Percentiles rank a stretch among this genome's conserved stretches.
Conservation (phyloP, 306 rosid species). For the Hippophae rhamnoides region DNA sequence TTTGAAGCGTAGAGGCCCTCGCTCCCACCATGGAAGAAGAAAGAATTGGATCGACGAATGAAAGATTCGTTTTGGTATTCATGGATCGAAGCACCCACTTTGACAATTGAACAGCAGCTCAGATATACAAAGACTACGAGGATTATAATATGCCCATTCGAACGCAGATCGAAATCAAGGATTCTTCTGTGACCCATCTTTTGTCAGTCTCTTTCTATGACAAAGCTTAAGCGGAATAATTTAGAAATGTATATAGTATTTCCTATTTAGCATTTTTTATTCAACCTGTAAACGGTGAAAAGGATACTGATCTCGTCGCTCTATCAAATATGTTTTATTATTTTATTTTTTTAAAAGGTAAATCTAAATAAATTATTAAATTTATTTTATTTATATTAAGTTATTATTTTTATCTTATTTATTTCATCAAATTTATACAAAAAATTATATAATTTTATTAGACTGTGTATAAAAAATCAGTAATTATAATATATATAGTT, state of each 20-base stretch:
- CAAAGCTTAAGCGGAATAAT: neutral
- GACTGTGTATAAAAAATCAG: no score
- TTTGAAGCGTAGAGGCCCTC: slow-evolving; percentile 67
- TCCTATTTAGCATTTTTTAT: neutral
- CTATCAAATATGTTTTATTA: no score
- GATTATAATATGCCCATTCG: slow-evolving; percentile 17
- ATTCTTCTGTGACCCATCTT: slow-evolving; percentile 16
- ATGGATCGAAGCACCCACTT: slow-evolving; percentile 65
- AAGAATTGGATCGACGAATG: slow-evolving; percentile 56
- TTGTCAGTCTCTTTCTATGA: slow-evolving; percentile 1
- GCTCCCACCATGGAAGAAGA: slow-evolving; percentile 79
- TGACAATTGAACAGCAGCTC: slow-evolving; percentile 15
- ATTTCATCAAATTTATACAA: no score
- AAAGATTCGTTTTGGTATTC: slow-evolving; percentile 51
- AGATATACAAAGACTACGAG: slow-evolving; percentile 13
- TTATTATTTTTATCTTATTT: no score
- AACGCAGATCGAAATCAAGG: slow-evolving; percentile 22
- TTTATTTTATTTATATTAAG: no score
- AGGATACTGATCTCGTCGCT: neutral
- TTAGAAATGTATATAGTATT: slow-evolving; percentile 1
- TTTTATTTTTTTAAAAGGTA: no score
- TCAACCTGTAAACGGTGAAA: neutral
- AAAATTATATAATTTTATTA: no score
- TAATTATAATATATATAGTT: no score
- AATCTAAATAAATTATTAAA: no score